A percentile compares a stretch with the other conserved stretches of the same genome.
Evolutionary conservation across 768 basidiomycete species (phyloP).

Genomic region (Russula olivacea): DNA sequence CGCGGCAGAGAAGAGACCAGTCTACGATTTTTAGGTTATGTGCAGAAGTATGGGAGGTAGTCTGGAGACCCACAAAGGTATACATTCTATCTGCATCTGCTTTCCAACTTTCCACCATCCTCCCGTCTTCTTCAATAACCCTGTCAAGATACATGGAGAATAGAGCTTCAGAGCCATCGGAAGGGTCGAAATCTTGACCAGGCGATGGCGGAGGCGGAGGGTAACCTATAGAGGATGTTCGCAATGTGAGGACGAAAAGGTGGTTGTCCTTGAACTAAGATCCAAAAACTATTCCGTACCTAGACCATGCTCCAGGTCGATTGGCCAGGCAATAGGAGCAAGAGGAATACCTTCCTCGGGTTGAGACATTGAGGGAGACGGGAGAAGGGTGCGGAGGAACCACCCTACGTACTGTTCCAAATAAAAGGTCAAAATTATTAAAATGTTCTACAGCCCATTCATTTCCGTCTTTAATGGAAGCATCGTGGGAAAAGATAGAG

Average conservation of each 20-base stretch:
- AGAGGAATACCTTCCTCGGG: too few relatives aligned
- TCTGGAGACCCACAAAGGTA: constrained; percentile 6
- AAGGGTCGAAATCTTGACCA: neutral
- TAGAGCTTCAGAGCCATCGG: constrained; percentile 7
- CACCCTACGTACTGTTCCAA: neutral
- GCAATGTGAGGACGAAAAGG: neutral
- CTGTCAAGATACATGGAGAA: constrained; percentile 17
- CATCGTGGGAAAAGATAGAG: too few relatives aligned
- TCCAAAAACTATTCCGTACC: neutral
- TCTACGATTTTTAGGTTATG: neutral
- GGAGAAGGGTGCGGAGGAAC: neutral
- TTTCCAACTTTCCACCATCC: constrained; percentile 17
- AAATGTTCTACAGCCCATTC: too few relatives aligned
- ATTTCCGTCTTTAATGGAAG: too few relatives aligned
- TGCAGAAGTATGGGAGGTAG: neutral
- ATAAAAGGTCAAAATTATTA: too few relatives aligned
- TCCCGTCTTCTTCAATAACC: constrained; percentile 12
- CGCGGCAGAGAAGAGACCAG: constrained; percentile 22
- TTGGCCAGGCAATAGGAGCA: too few relatives aligned
- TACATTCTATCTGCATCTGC: constrained; percentile 18
- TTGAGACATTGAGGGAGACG: neutral
- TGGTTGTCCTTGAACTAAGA: neutral
- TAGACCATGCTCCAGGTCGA: neutral
- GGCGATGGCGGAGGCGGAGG: neutral
- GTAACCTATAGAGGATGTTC: neutral